Base-by-base conservation (phyloP, 768 basidiomycete genomes). In the Pleurotus pulmonarius region DNA sequence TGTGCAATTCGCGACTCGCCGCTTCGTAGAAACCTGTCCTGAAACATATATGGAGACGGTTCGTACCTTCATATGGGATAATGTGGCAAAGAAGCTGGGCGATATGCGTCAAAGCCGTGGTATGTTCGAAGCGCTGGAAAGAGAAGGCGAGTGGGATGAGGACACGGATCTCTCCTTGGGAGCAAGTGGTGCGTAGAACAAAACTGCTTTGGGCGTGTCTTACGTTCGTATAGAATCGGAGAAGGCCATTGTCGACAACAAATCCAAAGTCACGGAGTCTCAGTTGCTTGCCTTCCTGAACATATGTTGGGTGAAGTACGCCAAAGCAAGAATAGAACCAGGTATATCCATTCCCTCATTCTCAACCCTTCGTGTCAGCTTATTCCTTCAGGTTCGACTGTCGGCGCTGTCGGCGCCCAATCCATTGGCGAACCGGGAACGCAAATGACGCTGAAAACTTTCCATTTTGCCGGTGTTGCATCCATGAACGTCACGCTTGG, bases 401-500 rank as follows among this genome's bases (percentile, higher is more conserved):
- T 99, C 16, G 97, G 97, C 25, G 97, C 97, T 26, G 94, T 99
- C 41, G 97, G 96, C 3, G 97, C 97, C 4, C 97, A 99, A 67
- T 98, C 97, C 1, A 98, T 99, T 61, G 97, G 97, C 65, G 97
- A 99, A 72, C 97, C 97, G 1, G 97, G 96, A 41, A 99, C 97
- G 0, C 97, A 99, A 68, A 99, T 99, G 97, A 98, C 96, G 1
- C 72, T 98, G 61, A 98, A 98, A 74, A 98, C 97, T 56, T 99
- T 99, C 85, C 97, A 99, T 79, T 99, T 98, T 72, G 97, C 97
- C 64, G 97, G 97, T 75, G 96, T 99, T 60, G 97, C 97, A 6
- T 96, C 95, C 38, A 99, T 98, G 97, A 98, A 98, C 73, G 94
- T 99, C 60, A 99, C 97, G 0, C 84, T 98, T 38, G 97, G 97